Evolutionary conservation across 2,329 filamentous ascomycete species (phyloP).

Genomic region (Penicillium verrucosum): DNA sequence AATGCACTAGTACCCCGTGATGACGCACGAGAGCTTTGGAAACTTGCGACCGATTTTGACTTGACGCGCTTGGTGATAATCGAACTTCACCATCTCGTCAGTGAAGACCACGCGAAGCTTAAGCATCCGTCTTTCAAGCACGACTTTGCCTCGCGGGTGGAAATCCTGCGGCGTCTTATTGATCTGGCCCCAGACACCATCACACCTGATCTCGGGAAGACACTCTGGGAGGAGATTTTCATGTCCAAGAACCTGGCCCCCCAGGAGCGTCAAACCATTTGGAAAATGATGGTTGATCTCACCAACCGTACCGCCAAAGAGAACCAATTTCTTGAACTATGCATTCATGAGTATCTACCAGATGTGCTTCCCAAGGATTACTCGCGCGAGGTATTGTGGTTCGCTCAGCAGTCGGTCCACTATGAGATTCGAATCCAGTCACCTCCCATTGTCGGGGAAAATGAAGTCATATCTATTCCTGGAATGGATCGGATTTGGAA

Average conservation of each 20-base stretch:
- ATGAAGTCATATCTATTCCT: conserved; percentile 45
- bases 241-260: conserved; percentile 59
- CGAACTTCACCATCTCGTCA: conserved; percentile 60
- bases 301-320: conserved; percentile 27
- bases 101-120: conserved; percentile 43
- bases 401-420: conserved; percentile 42
- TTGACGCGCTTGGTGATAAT: conserved; percentile 61
- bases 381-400: conserved; percentile 39
- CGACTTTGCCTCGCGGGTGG: conserved; percentile 53
- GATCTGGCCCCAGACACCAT: conserved; percentile 61
- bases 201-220: conserved; percentile 57
- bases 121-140: conserved; percentile 39
- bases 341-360: conserved; percentile 44
- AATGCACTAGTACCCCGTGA: conserved; percentile 43
- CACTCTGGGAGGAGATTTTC: conserved; percentile 71
- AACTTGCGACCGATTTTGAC: conserved; percentile 60
- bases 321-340: conserved; percentile 45
- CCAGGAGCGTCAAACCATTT: conserved; percentile 63
- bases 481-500: conserved; percentile 75
- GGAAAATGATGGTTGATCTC: conserved; percentile 60
- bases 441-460: conserved; percentile 43
- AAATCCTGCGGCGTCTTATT: conserved; percentile 60
- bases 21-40: conserved; percentile 52
- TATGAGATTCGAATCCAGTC: conserved; percentile 57
- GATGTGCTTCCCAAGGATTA: conserved; percentile 38